Evolutionary conservation across 441 rosid species (phyloP).

Genomic region (Capsella rubella): DNA sequence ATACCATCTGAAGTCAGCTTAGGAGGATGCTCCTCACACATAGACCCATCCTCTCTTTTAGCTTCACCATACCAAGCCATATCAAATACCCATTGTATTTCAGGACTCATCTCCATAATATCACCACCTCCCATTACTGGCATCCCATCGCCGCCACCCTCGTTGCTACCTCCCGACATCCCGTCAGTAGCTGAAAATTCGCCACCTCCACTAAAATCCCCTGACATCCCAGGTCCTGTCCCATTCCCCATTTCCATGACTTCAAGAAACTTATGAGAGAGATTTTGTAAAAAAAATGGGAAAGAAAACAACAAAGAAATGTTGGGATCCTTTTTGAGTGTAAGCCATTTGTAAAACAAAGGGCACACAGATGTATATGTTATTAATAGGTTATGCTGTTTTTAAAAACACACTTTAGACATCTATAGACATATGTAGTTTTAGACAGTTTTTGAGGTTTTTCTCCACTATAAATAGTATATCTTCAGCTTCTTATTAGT

Average conservation of each 20-base stretch:
- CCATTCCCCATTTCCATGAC: constrained; percentile 9
- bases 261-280: background rate
- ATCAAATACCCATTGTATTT: background rate
- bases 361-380: constrained; percentile 16
- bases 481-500: constrained; percentile 11
- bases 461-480: constrained; percentile 19
- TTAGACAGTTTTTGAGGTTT: constrained; percentile 3
- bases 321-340: background rate
- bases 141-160: background rate
- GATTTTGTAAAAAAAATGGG: constrained; percentile 11
- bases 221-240: background rate
- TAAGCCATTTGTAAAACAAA: constrained; percentile 26
- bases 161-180: background rate
- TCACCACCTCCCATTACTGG: background rate
- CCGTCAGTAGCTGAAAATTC: background rate
- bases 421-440: constrained; percentile 34
- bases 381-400: constrained; percentile 30
- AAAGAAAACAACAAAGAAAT: background rate
- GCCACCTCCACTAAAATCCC: background rate
- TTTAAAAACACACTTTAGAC: background rate
- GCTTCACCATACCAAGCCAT: constrained; percentile 39
- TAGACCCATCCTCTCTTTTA: background rate
- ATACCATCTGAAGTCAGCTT: constrained; percentile 44
- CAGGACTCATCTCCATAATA: background rate
- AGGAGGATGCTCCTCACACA: constrained; percentile 46